Conservation (phyloP, 1,284 basidiomycete species). For the Tylopilus sp. region DNA sequence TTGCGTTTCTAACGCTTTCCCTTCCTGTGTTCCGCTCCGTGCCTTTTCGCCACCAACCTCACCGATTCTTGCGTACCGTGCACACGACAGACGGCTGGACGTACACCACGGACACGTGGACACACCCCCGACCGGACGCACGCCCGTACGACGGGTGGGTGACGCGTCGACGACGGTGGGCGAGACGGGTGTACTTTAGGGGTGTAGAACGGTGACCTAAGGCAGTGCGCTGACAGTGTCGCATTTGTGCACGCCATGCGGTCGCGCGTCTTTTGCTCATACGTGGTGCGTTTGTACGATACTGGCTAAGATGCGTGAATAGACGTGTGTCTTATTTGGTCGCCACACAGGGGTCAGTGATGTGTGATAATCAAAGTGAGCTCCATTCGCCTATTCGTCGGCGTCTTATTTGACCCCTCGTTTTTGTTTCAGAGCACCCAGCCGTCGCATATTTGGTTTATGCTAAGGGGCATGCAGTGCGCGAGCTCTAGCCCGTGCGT, state of each 20-base stretch:
- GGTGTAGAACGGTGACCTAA: not conserved
- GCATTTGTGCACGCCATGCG: not conserved
- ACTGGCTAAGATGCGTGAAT: not conserved
- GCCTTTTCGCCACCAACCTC: not conserved
- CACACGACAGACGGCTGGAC: constrained; percentile 65
- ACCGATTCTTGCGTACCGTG: not conserved
- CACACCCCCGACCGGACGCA: constrained; percentile 45
- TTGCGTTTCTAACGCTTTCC: not conserved
- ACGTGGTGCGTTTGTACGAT: not conserved
- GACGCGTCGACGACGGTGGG: constrained; percentile 65
- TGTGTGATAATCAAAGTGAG: no score
- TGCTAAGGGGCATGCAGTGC: no score
- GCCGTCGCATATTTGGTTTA: no score
- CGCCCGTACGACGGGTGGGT: constrained; percentile 46
- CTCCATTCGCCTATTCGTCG: not conserved
- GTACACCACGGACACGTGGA: constrained; percentile 72
- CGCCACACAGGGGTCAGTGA: not conserved
- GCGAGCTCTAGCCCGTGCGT: no score
- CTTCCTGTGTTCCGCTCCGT: not conserved
- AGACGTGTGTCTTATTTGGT: not conserved
- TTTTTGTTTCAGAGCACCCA: no score
- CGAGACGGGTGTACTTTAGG: constrained; percentile 56
- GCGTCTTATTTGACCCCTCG: not conserved
- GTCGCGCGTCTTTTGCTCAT: not conserved
- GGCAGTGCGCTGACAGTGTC: not conserved